Conservation (phyloP, 2,329 filamentous ascomycete genomes). For the Aspergillus flavus region DNA sequence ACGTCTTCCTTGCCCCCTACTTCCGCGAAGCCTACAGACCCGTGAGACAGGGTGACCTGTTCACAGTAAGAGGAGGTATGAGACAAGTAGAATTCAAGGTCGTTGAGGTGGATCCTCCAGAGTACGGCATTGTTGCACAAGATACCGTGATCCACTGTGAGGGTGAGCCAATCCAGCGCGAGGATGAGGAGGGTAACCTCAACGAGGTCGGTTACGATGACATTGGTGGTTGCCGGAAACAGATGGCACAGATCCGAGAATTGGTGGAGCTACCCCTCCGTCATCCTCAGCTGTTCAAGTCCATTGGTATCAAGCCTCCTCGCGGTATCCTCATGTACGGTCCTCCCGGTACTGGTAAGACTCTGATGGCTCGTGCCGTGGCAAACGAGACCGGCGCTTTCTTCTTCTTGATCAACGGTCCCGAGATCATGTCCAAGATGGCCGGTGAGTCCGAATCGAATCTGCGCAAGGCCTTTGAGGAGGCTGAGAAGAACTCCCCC, state of each 20-base stretch:
- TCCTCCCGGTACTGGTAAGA: constrained; percentile 98
- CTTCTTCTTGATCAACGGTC: constrained; percentile 99
- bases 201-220: constrained; percentile 99
- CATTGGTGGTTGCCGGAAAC: constrained; percentile 98
- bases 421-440: constrained; percentile 99
- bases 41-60: constrained; percentile 94
- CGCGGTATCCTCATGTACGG: constrained; percentile 96
- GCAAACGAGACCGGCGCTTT: constrained; percentile 99
- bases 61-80: constrained; percentile 97
- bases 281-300: constrained; percentile 99
- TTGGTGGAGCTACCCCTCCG: constrained; percentile 95
- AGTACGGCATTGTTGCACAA: constrained; percentile 98
- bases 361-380: constrained; percentile 96
- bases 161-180: constrained; percentile 93
- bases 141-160: constrained; percentile 99
- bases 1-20: constrained; percentile 98
- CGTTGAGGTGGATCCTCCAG: constrained; percentile 95
- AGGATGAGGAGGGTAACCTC: constrained; percentile 98
- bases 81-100: constrained; percentile 99
- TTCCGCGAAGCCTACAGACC: constrained; percentile 99
- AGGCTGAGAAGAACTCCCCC: constrained; percentile 98
- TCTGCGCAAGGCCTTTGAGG: constrained; percentile 97
- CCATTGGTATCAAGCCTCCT: constrained; percentile 98
- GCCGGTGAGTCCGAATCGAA: constrained; percentile 99
- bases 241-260: constrained; percentile 99